Percentiles rank a stretch among this genome's conserved stretches.
Evolutionary conservation across 2,329 filamentous ascomycete genomes (phyloP).

Genomic region (Fonsecaea multimorphosa): DNA sequence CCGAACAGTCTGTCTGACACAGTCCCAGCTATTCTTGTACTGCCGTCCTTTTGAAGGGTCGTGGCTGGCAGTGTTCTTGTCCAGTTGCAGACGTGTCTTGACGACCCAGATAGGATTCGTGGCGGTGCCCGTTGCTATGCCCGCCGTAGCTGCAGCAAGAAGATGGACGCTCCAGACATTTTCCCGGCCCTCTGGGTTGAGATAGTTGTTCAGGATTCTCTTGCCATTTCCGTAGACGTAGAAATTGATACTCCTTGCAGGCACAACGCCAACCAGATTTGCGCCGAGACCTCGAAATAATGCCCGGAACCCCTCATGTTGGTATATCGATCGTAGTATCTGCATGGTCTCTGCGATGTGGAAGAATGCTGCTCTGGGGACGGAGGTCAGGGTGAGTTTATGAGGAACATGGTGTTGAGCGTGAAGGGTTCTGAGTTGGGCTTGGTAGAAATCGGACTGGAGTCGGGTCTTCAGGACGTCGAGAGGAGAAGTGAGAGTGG

Average conservation of each 20-base stretch:
- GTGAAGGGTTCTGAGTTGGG: slow-evolving; percentile 73
- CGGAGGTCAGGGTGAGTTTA: slow-evolving; percentile 64
- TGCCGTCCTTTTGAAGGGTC: slow-evolving; percentile 63
- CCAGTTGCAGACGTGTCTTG: slow-evolving; percentile 89
- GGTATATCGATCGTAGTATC: slow-evolving; percentile 81
- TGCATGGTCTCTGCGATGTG: slow-evolving; percentile 86
- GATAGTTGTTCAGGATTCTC: slow-evolving; percentile 74
- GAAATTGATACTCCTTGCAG: slow-evolving; percentile 90
- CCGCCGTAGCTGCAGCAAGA: slow-evolving; percentile 75
- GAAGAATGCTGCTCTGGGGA: slow-evolving; percentile 69
- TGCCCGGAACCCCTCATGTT: slow-evolving; percentile 80
- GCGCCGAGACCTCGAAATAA: slow-evolving; percentile 93
- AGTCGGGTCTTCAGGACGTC: slow-evolving; percentile 93
- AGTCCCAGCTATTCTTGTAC: slow-evolving; percentile 89
- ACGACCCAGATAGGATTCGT: slow-evolving; percentile 98
- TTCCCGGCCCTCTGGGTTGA: slow-evolving; percentile 65
- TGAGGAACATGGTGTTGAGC: slow-evolving; percentile 62
- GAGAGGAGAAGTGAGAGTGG: slow-evolving; percentile 89
- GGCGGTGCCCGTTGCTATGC: slow-evolving; percentile 83
- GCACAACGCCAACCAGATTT: slow-evolving; percentile 87
- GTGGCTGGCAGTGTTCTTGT: slow-evolving; percentile 76
- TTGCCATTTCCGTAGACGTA: slow-evolving; percentile 94
- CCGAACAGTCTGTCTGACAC: slow-evolving; percentile 78
- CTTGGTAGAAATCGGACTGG: slow-evolving; percentile 93
- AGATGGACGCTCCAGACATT: slow-evolving; percentile 68